Evolutionary conservation across 768 basidiomycete genomes (phyloP), one percentile per base, ranked within the genome.

Genomic region (Tricholoma bakamatsutake): DNA sequence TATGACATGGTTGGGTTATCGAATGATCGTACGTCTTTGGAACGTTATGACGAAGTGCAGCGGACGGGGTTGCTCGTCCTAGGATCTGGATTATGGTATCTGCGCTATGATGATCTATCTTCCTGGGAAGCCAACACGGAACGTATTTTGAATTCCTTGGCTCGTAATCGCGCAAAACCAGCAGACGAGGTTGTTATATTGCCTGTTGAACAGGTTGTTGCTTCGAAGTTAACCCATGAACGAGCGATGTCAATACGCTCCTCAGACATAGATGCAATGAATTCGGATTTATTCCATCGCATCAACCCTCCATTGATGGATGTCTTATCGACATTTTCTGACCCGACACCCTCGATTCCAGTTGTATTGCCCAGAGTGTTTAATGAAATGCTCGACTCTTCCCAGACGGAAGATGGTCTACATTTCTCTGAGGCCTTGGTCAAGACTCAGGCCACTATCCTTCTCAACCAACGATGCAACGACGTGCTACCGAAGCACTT

Each of bases 251-350:
- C 84, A 9, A 88, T 97, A 76, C 81, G 81, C 54, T 76, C 82
- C 24, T 80, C 86, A 12, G 90, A 94, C 63, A 86, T 95, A 54
- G 87, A 92, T 62, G 89, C 88, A 39, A 94, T 97, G 92, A 96
- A 97, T 68, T 85, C 88, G 2, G 87, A 90, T 66, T 76, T 94
- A 50, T 76, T 75, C 57, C 88, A 90, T 64, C 82, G 88, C 52
- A 79, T 90, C 18, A 68, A 76, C 56, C 73, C 74, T 46, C 63
- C 69, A 39, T 57, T 59, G 15, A 57, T 58, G 39, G 54, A 55
- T 52, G 50, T 50, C 46, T 71, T 74, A 56, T 63, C 62, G 21
- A 64, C 70, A 39, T 55, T 72, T 37, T 52, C 66, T 3, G 61
- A 56, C 11, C 55, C 62, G 15, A 43, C 65, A 11, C 50, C 64